Conservation (phyloP, 345 rosid genomes). For the Camelina hispida region DNA sequence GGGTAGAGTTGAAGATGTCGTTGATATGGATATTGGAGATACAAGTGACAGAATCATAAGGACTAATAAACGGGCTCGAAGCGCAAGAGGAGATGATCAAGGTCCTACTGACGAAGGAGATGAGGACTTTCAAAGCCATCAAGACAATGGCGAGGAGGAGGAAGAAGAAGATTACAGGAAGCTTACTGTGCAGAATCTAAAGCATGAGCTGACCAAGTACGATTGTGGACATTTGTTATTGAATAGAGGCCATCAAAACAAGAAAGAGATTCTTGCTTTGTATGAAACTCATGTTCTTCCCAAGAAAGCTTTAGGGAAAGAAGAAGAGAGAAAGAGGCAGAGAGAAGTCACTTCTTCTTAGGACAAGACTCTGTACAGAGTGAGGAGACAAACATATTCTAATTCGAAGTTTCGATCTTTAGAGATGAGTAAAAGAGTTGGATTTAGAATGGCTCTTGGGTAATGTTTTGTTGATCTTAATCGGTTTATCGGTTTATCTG, state of each 20-base stretch:
- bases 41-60: slow-evolving; percentile 53
- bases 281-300: slow-evolving; percentile 78
- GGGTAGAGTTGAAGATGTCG: slow-evolving; percentile 54
- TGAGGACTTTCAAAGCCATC: slow-evolving; percentile 66
- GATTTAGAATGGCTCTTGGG: slow-evolving; percentile 23
- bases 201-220: slow-evolving; percentile 87
- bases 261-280: slow-evolving; percentile 81
- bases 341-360: slow-evolving; percentile 30
- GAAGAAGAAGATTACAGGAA: slow-evolving; percentile 63
- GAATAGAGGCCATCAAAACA: slow-evolving; percentile 70
- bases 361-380: slow-evolving; percentile 43
- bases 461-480: neutral
- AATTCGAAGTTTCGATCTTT: slow-evolving; percentile 27
- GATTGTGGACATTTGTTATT: slow-evolving; percentile 84
- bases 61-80: slow-evolving; percentile 67
- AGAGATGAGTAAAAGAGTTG: slow-evolving; percentile 39
- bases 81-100: slow-evolving; percentile 52
- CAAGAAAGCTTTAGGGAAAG: slow-evolving; percentile 39
- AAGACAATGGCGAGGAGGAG: slow-evolving; percentile 44
- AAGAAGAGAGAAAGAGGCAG: slow-evolving; percentile 37
- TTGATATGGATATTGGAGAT: slow-evolving; percentile 68
- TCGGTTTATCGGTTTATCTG: neutral
- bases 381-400: slow-evolving; percentile 20
- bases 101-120: slow-evolving; percentile 69
- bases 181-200: slow-evolving; percentile 76